Conservation (phyloP, 139 green algal species). For the Spirogloea muscicola region DNA sequence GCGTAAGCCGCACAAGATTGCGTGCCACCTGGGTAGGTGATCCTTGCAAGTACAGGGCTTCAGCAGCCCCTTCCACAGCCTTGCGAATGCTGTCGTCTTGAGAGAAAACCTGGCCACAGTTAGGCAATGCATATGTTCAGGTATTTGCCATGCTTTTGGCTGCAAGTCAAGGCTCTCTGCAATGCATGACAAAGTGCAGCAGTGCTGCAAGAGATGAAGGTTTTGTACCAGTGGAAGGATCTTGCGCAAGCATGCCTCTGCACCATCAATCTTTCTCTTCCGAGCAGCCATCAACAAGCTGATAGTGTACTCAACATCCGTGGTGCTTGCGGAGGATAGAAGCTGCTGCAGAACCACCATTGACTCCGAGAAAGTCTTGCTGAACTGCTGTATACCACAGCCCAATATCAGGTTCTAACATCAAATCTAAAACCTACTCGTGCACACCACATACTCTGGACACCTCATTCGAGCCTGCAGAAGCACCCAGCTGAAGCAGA, state of each 20-base stretch:
- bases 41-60: slow-evolving; percentile 46
- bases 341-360: slow-evolving; percentile 58
- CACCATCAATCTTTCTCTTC: slow-evolving; percentile 62
- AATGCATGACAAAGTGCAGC: no score
- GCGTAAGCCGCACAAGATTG: slow-evolving; percentile 60
- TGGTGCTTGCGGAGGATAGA: slow-evolving; percentile 59
- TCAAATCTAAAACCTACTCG: no score
- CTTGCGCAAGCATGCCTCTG: slow-evolving; percentile 24
- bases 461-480: no score
- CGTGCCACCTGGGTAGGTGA: slow-evolving; percentile 45
- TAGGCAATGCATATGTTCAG: no score
- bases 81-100: slow-evolving; percentile 64
- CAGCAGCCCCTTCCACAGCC: slow-evolving; percentile 66
- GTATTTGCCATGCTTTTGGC: no score
- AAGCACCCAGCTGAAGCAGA: no score
- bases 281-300: slow-evolving; percentile 65
- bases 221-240: slow-evolving; percentile 67
- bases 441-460: no score
- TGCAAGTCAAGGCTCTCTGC: no score
- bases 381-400: slow-evolving; percentile 67
- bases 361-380: slow-evolving; percentile 29
- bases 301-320: slow-evolving; percentile 71
- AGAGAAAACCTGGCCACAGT: slow-evolving; percentile 84
- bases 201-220: no score
- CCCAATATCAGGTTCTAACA: no score